Conservation (phyloP, 345 rosid genomes). For the Rhodamnia argentea region DNA sequence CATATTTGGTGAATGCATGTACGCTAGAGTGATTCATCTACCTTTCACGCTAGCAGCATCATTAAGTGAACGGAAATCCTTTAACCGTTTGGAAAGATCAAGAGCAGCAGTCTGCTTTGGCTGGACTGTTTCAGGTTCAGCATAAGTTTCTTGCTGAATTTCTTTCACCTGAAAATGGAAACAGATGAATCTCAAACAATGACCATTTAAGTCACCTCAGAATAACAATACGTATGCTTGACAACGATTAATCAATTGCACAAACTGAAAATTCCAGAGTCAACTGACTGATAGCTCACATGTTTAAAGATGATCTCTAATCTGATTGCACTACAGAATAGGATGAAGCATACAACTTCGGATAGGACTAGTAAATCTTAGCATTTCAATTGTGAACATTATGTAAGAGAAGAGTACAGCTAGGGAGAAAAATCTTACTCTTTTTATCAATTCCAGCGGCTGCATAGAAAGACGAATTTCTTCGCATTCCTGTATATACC, state of each 20-base stretch:
- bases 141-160: constrained; percentile 61
- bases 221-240: neutral
- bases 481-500: constrained; percentile 64
- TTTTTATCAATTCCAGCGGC: constrained; percentile 71
- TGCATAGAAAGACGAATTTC: constrained; percentile 78
- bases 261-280: neutral
- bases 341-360: neutral
- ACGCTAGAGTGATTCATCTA: neutral
- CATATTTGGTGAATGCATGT: neutral
- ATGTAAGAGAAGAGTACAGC: neutral
- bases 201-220: neutral
- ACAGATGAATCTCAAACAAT: neutral
- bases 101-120: constrained; percentile 62
- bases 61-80: constrained; percentile 46
- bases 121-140: constrained; percentile 33
- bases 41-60: constrained; percentile 81
- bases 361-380: neutral
- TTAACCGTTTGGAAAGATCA: constrained; percentile 86
- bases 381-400: neutral
- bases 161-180: constrained; percentile 54
- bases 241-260: neutral
- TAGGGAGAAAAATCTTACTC: constrained; percentile 23
- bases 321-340: neutral
- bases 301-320: neutral
- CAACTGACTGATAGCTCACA: neutral